Percentiles rank a stretch among this genome's conserved stretches.
Evolutionary conservation across 495 filamentous ascomycete genomes (phyloP).

Genomic region (Daldinia bambusicola): DNA sequence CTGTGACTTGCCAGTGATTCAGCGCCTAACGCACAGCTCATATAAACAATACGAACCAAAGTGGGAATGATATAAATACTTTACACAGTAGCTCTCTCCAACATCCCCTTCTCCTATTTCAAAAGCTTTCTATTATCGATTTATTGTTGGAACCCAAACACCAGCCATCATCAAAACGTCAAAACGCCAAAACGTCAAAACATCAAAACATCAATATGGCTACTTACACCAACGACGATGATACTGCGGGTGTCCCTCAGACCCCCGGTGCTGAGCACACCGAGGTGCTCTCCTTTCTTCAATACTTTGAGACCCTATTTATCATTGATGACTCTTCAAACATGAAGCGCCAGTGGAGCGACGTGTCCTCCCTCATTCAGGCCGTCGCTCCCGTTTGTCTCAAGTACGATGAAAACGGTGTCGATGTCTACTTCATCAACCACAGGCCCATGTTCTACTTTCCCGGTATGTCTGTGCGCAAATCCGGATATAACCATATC

Average conservation of each 20-base stretch:
- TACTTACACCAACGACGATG: slow-evolving; percentile 39
- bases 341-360: slow-evolving; percentile 40
- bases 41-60: slow-evolving; percentile 2
- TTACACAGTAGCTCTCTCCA: neutral
- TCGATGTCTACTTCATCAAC: slow-evolving; percentile 43
- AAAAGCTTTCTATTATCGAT: neutral
- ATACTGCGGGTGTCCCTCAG: slow-evolving; percentile 38
- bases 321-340: slow-evolving; percentile 34
- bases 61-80: slow-evolving; percentile 5
- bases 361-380: slow-evolving; percentile 38
- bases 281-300: slow-evolving; percentile 36
- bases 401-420: slow-evolving; percentile 41
- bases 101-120: slow-evolving; percentile 1
- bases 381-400: slow-evolving; percentile 36
- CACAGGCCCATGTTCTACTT: slow-evolving; percentile 40
- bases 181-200: too few species aligned
- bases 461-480: slow-evolving; percentile 39
- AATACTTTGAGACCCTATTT: slow-evolving; percentile 39
- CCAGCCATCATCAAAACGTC: neutral
- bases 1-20: slow-evolving; percentile 3
- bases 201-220: slow-evolving; percentile 15
- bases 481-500: slow-evolving; percentile 42
- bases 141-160: neutral
- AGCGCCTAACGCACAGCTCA: slow-evolving; percentile 3
- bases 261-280: slow-evolving; percentile 30